Evolutionary conservation across 2,329 filamentous ascomycete genomes (phyloP).

Genomic region (Hypoxylon sp.): DNA sequence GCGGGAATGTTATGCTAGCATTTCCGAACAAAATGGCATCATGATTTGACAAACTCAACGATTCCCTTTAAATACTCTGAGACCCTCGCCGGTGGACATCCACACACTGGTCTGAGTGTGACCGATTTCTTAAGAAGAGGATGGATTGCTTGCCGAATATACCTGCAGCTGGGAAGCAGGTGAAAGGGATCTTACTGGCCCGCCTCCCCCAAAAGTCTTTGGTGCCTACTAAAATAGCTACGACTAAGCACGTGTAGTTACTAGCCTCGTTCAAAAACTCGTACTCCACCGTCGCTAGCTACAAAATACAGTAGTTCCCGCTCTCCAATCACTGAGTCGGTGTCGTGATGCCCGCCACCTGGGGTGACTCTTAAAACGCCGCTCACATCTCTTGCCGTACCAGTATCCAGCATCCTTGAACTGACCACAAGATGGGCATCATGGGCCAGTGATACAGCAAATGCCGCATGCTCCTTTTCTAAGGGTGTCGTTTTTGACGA

Average conservation of each 20-base stretch:
- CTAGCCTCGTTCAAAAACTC: slow-evolving; percentile 87
- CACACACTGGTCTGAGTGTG: neutral
- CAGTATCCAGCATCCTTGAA: slow-evolving; percentile 84
- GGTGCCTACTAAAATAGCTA: neutral
- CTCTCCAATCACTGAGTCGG: slow-evolving; percentile 62
- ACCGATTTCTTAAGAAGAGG: neutral
- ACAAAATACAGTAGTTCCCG: slow-evolving; percentile 87
- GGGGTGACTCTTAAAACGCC: slow-evolving; percentile 85
- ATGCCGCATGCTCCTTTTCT: slow-evolving; percentile 79
- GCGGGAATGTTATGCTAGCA: slow-evolving; percentile 54
- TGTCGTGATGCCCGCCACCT: slow-evolving; percentile 59
- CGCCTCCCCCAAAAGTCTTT: neutral
- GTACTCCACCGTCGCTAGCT: slow-evolving; percentile 82
- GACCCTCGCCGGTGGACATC: slow-evolving; percentile 1
- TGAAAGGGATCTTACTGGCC: neutral
- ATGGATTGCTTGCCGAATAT: neutral
- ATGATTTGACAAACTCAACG: slow-evolving; percentile 50
- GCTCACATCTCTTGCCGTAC: slow-evolving; percentile 90
- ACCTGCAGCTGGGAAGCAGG: neutral
- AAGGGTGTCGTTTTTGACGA: slow-evolving; percentile 73
- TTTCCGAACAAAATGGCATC: slow-evolving; percentile 53
- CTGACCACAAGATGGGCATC: slow-evolving; percentile 79
- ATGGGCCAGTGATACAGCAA: slow-evolving; percentile 81
- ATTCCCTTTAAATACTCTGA: slow-evolving; percentile 11
- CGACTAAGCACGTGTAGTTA: slow-evolving; percentile 61